Base-by-base conservation (phyloP, 108 stramenopile genomes). In the Hondaea fermentalgiana region DNA sequence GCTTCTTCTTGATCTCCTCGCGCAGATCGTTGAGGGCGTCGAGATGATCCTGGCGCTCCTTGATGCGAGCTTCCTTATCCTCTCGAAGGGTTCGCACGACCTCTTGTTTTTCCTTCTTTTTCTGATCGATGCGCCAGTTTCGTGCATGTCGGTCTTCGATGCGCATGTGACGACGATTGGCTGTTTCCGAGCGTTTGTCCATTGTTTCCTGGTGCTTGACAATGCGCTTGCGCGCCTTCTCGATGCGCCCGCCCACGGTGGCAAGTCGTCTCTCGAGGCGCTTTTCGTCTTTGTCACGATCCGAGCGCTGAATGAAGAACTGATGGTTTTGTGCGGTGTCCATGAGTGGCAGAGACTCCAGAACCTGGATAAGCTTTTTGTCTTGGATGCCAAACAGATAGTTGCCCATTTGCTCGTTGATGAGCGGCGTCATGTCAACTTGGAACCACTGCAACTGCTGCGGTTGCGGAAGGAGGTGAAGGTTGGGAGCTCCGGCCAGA, bases 401-500 rank as follows among this genome's bases (percentile, higher is more conserved):
- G 16, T 10, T 28, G 45, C 76, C 76, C 17, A 83, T 43, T 23
- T 83, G 76, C 76, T 83, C 76, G 51, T 83, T 83, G 76, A 83
- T 21, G 49, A 83, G 45, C 45, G 76, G 76, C 25, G 76, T 83
- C 19, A 83, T 12, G 76, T 83, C 76, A 3, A 83, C 76, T 35
- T 83, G 76, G 49, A 47, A 83, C 76, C 76, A 83, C 51, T 83
- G 76, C 6, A 83, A 3, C 76, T 83, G 76, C 17, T 83, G 76
- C 51, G 76, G 76, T 35, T 83, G 76, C 23, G 76, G 76, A 6
- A 83, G 76, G 49, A 83, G 45, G 76, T 83, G 76, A 35, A 83
- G 76, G 10, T 83, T 83, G n/a, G 76, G 76, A 55, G 76, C 76
- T 8, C 76, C 76, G 6, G 76, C 76, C n/a, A 83, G 76, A 35